Evolutionary conservation across 2,329 filamentous ascomycete species (phyloP).

Genomic region (Phaeosphaeria sp.): DNA sequence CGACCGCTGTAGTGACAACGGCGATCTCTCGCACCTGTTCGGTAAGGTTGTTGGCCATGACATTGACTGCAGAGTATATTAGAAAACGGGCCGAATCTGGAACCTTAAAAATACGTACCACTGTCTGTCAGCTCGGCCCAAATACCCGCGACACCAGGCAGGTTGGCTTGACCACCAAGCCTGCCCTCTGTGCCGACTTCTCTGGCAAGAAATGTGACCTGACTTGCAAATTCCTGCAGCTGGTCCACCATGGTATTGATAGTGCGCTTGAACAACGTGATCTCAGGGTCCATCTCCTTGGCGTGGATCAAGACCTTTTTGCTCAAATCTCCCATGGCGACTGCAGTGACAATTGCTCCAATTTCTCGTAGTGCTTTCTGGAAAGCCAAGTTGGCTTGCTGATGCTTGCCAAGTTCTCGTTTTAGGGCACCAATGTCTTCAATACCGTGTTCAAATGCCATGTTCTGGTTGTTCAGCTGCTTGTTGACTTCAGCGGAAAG

Average conservation of each 20-base stretch:
- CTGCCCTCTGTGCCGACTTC: constrained; percentile 97
- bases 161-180: constrained; percentile 90
- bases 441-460: constrained; percentile 76
- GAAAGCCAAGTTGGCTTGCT: constrained; percentile 98
- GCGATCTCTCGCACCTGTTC: constrained; percentile 98
- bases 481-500: constrained; percentile 85
- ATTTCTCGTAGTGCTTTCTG: constrained; percentile 97
- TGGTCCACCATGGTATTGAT: constrained; percentile 99
- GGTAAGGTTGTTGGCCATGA: constrained; percentile 98
- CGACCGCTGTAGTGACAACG: constrained; percentile 93
- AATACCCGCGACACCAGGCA: constrained; percentile 92
- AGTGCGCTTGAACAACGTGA: constrained; percentile 95
- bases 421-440: constrained; percentile 91
- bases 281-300: constrained; percentile 97
- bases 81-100: constrained; percentile 32
- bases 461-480: constrained; percentile 84
- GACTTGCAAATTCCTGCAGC: constrained; percentile 92
- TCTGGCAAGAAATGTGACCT: constrained; percentile 91
- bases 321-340: constrained; percentile 91
- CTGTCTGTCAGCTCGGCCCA: constrained; percentile 90
- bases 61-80: constrained; percentile 70
- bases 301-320: constrained; percentile 97
- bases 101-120: constrained; percentile 46
- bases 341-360: constrained; percentile 94
- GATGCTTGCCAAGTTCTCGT: constrained; percentile 93